Evolutionary conservation across 352 stramenopile species (phyloP).

Genomic region (Phytophthora pisi): DNA sequence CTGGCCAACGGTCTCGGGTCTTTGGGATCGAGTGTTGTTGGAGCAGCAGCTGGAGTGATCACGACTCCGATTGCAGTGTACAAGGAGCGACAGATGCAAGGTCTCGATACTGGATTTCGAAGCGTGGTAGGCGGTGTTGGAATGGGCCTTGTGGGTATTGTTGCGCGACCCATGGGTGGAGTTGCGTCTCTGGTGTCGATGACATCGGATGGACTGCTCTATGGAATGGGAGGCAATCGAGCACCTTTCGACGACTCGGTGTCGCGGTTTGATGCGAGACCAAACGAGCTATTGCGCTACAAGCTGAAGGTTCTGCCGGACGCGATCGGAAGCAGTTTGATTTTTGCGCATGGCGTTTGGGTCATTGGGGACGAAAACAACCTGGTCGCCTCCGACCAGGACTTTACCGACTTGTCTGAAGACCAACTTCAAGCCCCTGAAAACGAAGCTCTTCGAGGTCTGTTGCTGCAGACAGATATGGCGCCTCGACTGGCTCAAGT

Average conservation of each 20-base stretch:
- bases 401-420: constrained; percentile 37
- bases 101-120: constrained; percentile 59
- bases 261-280: constrained; percentile 50
- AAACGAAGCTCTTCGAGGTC: constrained; percentile 31
- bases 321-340: constrained; percentile 47
- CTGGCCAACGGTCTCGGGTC: constrained; percentile 71
- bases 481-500: constrained; percentile 38
- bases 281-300: constrained; percentile 78
- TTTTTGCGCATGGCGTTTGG: constrained; percentile 75
- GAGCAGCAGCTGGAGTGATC: constrained; percentile 75
- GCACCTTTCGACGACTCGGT: constrained; percentile 39
- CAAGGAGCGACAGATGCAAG: constrained; percentile 68
- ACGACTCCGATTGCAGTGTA: constrained; percentile 80
- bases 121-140: constrained; percentile 76
- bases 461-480: constrained; percentile 47
- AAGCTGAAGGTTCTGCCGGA: constrained; percentile 78
- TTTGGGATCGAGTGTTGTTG: constrained; percentile 77
- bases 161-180: constrained; percentile 78
- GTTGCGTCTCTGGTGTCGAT: constrained; percentile 80
- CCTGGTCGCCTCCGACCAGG: constrained; percentile 19
- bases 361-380: constrained; percentile 39
- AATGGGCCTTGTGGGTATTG: constrained; percentile 80
- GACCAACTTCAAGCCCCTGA: constrained; percentile 26
- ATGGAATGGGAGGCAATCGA: constrained; percentile 53
- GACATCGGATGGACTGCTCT: constrained; percentile 76